Evolutionary conservation across 2,329 filamentous ascomycete genomes (phyloP), one percentile per base, ranked within the genome.

Genomic region (Nemania sp.): DNA sequence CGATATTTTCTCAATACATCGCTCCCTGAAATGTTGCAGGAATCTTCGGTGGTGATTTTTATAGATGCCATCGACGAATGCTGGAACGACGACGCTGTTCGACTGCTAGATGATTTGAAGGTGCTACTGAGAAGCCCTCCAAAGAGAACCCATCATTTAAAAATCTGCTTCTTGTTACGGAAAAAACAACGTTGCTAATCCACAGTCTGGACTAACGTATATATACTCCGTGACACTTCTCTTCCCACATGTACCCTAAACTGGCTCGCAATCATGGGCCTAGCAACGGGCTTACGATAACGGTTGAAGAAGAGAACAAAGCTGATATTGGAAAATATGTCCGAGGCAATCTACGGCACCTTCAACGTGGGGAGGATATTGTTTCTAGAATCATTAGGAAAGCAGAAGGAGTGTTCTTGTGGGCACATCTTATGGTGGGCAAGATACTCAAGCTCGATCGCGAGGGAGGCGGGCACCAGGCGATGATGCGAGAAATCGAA

Each of bases 51-150:
- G 6, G 13, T 18, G 2, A 20, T 55, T 29, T 55, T 55, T 20
- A 43, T 48, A 13, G 53, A 55, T 32, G 53, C 53, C 2, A 20
- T 55, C 11, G 53, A 55, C 10, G 53, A 55, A 21, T 39, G 13
- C 18, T 34, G 43, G 0, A n/a, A 32, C 10, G 50, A 53, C 4
- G 18, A 10, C 46, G 32, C 53, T 6, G 4, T 47, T 6, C 6
- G 11, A 39, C 15, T 55, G 1, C n/a, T 55, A 4, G 9, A 40
- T 1, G 11, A 29, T 13, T 40, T 55, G n/a, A 32, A 40, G 15
- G 29, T 3, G 7, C 43, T 55, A 12, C 20, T 55, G 9, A 2
- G 48, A 13, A 10, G 1, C 9, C 18, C 32, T 13, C 34, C 32
- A 1, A 2, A 20, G 11, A 13, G 42, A 4, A 3, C 6, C 2